These are phyloP conservation scores for Drechslerella coelobrocha DNA, from an alignment of 2,329 filamentous ascomycete genomes.

Conservation along the genomic window DNA sequence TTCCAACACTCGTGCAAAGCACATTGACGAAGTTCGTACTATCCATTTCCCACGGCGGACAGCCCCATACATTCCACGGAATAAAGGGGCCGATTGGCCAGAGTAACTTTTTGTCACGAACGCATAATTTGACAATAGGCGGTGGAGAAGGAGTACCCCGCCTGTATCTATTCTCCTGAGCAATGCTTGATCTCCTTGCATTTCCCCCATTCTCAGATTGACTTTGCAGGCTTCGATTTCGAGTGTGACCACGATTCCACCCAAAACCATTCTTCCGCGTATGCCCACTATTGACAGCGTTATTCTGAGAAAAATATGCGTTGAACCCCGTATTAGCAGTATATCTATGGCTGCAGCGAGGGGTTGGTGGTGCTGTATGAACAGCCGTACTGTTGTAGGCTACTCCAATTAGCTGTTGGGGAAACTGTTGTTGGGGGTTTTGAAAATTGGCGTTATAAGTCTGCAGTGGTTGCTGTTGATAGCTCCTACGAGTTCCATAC, in stretches of 20 bases:
- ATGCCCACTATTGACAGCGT: constrained; percentile 1
- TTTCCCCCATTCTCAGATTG: constrained; percentile 10
- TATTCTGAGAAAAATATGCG: not conserved
- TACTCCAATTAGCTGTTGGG: constrained; percentile 4
- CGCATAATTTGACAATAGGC: constrained; percentile 32
- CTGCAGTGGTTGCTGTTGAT: constrained; percentile 15
- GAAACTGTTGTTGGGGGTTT: constrained; percentile 11
- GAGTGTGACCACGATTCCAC: constrained; percentile 15
- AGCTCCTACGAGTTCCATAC: not conserved
- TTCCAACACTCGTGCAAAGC: constrained; percentile 36
- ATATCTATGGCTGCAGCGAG: constrained; percentile 19
- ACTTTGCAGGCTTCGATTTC: constrained; percentile 15
- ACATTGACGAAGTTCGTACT: constrained; percentile 39
- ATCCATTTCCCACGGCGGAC: constrained; percentile 28
- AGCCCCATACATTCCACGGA: constrained; percentile 17
- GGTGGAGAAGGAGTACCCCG: constrained; percentile 32
- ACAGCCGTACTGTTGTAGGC: not conserved
- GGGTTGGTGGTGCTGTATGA: constrained; percentile 34
- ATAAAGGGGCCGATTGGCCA: constrained; percentile 46
- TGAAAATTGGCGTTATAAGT: constrained; percentile 11
- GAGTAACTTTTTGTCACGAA: constrained; percentile 25
- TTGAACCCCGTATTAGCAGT: constrained; percentile 5
- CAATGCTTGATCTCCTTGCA: constrained; percentile 7
- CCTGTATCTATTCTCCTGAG: constrained; percentile 29
- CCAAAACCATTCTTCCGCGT: constrained; percentile 1